Conservation (phyloP, 108 stramenopile genomes). For the Craspedostauros australis region DNA sequence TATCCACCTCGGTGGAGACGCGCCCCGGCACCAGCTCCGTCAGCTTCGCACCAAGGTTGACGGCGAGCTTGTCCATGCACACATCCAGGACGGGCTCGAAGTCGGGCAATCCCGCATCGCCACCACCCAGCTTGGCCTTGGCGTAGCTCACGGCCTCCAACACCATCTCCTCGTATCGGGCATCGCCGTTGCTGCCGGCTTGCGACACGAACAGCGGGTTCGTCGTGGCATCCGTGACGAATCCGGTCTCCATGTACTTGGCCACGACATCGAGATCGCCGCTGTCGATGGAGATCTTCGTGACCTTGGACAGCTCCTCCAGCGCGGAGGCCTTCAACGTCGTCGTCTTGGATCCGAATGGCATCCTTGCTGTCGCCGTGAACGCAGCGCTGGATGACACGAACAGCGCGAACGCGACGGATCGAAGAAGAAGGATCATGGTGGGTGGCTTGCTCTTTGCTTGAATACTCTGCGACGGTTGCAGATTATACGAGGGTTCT, state of each 20-base stretch:
- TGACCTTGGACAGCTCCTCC: constrained; percentile 69
- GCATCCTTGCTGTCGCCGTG: neutral
- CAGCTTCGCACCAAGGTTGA: constrained; percentile 90
- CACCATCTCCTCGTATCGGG: constrained; percentile 68
- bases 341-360: too few species aligned
- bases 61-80: constrained; percentile 91
- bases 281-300: constrained; percentile 81
- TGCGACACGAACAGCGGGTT: constrained; percentile 89
- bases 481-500: too few species aligned
- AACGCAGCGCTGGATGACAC: neutral
- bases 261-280: constrained; percentile 75
- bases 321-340: constrained; percentile 26
- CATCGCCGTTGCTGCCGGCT: constrained; percentile 73
- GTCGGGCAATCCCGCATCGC: constrained; percentile 43
- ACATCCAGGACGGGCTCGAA: constrained; percentile 42
- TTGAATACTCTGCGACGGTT: too few species aligned
- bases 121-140: constrained; percentile 43
- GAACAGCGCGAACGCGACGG: neutral
- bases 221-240: constrained; percentile 88
- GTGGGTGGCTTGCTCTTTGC: too few species aligned
- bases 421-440: neutral
- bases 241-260: constrained; percentile 59
- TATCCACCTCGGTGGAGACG: constrained; percentile 97
- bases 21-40: constrained; percentile 80
- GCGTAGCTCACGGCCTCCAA: constrained; percentile 75